Evolutionary conservation across 1,139 yeast species (phyloP).

Genomic region (Geotrichum candidum): DNA sequence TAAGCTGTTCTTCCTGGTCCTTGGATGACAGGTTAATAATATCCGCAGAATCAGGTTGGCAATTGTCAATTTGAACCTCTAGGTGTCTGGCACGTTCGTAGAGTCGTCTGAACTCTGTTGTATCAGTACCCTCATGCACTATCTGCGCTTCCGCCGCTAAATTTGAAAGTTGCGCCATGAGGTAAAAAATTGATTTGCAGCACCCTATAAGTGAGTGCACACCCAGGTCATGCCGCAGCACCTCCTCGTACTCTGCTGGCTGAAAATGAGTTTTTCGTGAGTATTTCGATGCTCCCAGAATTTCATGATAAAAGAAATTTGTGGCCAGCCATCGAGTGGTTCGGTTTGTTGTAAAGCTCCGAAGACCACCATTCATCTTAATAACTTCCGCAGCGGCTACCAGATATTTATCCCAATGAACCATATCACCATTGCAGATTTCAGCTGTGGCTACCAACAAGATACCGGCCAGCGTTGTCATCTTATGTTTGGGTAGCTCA

Average conservation of each 20-base stretch:
- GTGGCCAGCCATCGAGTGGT: constrained; percentile 69
- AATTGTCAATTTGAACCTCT: constrained; percentile 47
- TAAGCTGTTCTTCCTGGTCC: constrained; percentile 61
- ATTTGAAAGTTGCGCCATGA: constrained; percentile 64
- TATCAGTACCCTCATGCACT: background rate
- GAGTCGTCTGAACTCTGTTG: background rate
- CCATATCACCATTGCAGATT: constrained; percentile 70
- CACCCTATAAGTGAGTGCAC: constrained; percentile 70
- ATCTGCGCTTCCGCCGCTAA: constrained; percentile 46
- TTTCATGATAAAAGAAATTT: constrained; percentile 79
- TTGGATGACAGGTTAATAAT: constrained; percentile 41
- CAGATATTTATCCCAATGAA: constrained; percentile 58
- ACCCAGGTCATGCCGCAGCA: constrained; percentile 37
- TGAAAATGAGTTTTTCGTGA: constrained; percentile 33
- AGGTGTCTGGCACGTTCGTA: constrained; percentile 39
- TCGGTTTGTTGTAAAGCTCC: constrained; percentile 45
- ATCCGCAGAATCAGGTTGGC: constrained; percentile 51
- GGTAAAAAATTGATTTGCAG: constrained; percentile 57
- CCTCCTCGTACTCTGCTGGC: constrained; percentile 44
- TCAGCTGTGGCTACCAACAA: constrained; percentile 66
- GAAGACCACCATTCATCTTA: constrained; percentile 52
- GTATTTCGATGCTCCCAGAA: constrained; percentile 52
- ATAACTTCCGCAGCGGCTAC: constrained; percentile 58
- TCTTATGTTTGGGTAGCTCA: constrained; percentile 22
- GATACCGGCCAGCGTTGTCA: constrained; percentile 54